A percentile compares a stretch with the other conserved stretches of the same genome.
phyloP scores from a whole-genome alignment of 345 rosid genomes.

The Salix exigua region DNA sequence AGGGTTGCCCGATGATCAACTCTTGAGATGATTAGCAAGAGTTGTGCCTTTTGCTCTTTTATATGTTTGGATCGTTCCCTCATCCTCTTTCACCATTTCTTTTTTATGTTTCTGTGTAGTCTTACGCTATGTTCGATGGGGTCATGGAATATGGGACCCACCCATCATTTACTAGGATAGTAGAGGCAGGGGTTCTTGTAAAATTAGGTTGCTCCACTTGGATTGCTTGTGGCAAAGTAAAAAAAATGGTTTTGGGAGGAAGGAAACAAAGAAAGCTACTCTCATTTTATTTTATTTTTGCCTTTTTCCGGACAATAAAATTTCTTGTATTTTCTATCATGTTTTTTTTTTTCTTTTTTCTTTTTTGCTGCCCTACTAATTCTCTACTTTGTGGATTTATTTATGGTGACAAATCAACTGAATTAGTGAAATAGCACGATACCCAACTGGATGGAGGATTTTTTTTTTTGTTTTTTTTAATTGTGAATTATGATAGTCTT shows the following conservation, averaged over 20 bases:
- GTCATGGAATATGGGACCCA: neutral
- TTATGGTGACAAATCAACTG: neutral
- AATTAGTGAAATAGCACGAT: too few relatives aligned
- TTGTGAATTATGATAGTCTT: too few relatives aligned
- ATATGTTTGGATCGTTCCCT: neutral
- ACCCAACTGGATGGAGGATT: neutral
- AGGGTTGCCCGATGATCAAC: slow-evolving; percentile 14
- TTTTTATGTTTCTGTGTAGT: neutral
- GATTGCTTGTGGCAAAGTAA: neutral
- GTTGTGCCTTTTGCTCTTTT: neutral
- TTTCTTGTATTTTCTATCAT: too few relatives aligned
- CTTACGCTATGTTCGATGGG: neutral
- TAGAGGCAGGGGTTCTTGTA: neutral
- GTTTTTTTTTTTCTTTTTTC: too few relatives aligned
- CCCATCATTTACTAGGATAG: neutral
- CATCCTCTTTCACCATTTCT: neutral
- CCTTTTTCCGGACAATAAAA: too few relatives aligned
- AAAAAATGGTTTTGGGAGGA: neutral
- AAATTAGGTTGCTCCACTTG: neutral
- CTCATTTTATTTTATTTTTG: neutral
- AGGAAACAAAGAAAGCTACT: neutral
- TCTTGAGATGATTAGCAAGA: slow-evolving; percentile 12
- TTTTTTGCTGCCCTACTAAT: too few relatives aligned
- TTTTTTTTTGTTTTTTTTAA: too few relatives aligned
- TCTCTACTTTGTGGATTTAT: too few relatives aligned